Conservation (phyloP, 441 rosid species). For the Macaranga tanarius region DNA sequence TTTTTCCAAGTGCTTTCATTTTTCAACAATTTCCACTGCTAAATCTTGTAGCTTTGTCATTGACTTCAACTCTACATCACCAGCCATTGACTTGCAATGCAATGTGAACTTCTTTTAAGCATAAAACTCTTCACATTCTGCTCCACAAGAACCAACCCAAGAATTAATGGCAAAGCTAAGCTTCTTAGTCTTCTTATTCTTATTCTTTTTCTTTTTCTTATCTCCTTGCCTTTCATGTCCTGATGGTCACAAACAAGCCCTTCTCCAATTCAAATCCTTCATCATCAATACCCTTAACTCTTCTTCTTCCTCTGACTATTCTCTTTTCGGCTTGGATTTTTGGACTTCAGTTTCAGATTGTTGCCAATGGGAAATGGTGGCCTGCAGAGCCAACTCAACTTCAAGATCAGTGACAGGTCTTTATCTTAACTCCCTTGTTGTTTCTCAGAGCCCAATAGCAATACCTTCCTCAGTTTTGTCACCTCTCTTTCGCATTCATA, state of each 20-base stretch:
- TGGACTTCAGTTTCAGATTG: conserved; percentile 36
- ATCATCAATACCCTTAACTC: conserved; percentile 7
- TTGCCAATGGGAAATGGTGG: conserved; percentile 35
- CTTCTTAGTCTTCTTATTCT: not conserved
- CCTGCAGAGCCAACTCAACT: conserved; percentile 18
- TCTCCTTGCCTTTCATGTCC: conserved; percentile 29
- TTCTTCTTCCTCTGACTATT: conserved; percentile 19
- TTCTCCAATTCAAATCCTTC: conserved; percentile 34
- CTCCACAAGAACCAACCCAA: not conserved
- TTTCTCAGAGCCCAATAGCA: not conserved
- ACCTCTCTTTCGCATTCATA: conserved; percentile 29
- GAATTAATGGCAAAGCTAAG: conserved; percentile 1
- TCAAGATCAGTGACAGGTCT: conserved; percentile 25
- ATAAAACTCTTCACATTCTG: not conserved
- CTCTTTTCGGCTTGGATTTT: conserved; percentile 23
- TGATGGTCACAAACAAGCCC: conserved; percentile 35
- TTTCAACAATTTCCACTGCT: not conserved
- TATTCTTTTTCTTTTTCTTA: conserved; percentile 13
- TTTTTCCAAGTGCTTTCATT: not conserved
- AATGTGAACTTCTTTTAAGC: not conserved
- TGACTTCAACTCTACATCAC: not conserved
- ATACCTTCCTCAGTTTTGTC: conserved; percentile 24
- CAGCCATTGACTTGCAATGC: not conserved
- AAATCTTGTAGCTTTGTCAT: not conserved
- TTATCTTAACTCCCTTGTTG: conserved; percentile 19